Evolutionary conservation across 2,329 filamentous ascomycete genomes (phyloP).

Genomic region (Monosporascus ibericus): DNA sequence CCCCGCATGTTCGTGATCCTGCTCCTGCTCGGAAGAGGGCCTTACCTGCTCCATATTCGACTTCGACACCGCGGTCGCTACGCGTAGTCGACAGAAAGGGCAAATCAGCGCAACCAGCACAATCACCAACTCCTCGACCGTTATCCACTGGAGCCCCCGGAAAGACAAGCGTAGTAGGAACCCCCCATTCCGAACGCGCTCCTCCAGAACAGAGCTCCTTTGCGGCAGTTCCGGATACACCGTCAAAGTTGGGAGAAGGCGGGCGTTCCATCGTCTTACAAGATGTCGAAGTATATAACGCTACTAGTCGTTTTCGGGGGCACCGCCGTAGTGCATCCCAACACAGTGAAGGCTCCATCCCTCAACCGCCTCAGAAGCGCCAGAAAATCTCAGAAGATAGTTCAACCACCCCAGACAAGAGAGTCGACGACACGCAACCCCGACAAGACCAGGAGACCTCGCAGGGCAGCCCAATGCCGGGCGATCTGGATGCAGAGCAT

Average conservation of each 20-base stretch:
- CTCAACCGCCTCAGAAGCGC: not conserved
- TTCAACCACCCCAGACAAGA: not conserved
- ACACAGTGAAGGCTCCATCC: not conserved
- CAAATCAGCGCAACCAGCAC: not conserved
- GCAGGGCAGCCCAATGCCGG: not conserved
- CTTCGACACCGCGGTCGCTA: not conserved
- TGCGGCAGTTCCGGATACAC: not conserved
- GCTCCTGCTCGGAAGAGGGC: constrained; percentile 14
- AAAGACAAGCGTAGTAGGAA: not conserved
- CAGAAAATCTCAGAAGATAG: not conserved
- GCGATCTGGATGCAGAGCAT: not conserved
- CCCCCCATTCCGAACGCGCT: not conserved
- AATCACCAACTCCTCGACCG: not conserved
- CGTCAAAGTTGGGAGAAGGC: not conserved
- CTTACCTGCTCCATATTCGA: constrained; percentile 4
- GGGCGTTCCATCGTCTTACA: constrained; percentile 14
- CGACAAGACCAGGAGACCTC: not conserved
- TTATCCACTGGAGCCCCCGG: not conserved
- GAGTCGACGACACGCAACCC: too few species aligned
- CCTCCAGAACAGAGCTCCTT: not conserved
- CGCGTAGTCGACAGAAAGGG: not conserved
- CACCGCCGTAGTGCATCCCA: not conserved
- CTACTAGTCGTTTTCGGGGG: constrained; percentile 7
- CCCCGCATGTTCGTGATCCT: constrained; percentile 11
- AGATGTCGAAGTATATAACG: constrained; percentile 18